phyloP scores from a whole-genome alignment of 2,329 filamentous ascomycete genomes.

The Trichophyton equinum region DNA sequence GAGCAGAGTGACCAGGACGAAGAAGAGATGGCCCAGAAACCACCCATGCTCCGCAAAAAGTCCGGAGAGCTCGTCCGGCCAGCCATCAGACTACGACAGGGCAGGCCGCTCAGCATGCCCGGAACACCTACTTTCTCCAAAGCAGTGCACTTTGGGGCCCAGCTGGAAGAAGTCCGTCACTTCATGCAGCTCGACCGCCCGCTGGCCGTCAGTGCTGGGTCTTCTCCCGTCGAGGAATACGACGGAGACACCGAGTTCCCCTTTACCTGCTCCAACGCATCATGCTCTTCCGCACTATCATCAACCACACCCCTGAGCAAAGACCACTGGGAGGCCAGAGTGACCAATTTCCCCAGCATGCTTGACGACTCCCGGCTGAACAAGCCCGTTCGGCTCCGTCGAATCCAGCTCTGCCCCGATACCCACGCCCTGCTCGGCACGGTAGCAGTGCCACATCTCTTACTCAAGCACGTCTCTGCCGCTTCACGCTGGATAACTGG shows the following conservation, averaged over 20 bases:
- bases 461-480: slow-evolving; percentile 83
- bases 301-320: not conserved
- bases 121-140: slow-evolving; percentile 93
- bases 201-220: slow-evolving; percentile 87
- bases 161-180: slow-evolving; percentile 89
- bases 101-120: slow-evolving; percentile 89
- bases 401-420: slow-evolving; percentile 74
- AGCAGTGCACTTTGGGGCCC: slow-evolving; percentile 95
- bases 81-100: slow-evolving; percentile 64
- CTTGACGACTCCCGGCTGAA: slow-evolving; percentile 41
- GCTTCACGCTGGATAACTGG: slow-evolving; percentile 97
- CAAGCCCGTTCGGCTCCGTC: slow-evolving; percentile 66
- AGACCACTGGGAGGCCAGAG: slow-evolving; percentile 70
- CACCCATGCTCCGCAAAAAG: slow-evolving; percentile 95
- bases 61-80: slow-evolving; percentile 93
- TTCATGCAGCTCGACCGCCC: slow-evolving; percentile 90
- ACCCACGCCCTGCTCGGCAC: slow-evolving; percentile 77
- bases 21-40: slow-evolving; percentile 51
- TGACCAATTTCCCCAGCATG: slow-evolving; percentile 69
- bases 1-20: slow-evolving; percentile 46
- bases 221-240: slow-evolving; percentile 79
- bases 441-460: slow-evolving; percentile 71
- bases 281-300: not conserved
- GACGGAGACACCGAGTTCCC: slow-evolving; percentile 84
- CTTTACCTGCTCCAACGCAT: slow-evolving; percentile 50